A percentile compares a stretch with the other conserved stretches of the same genome.
Conservation (phyloP, 2,329 filamentous ascomycete genomes). For the Knufia fluminis region DNA sequence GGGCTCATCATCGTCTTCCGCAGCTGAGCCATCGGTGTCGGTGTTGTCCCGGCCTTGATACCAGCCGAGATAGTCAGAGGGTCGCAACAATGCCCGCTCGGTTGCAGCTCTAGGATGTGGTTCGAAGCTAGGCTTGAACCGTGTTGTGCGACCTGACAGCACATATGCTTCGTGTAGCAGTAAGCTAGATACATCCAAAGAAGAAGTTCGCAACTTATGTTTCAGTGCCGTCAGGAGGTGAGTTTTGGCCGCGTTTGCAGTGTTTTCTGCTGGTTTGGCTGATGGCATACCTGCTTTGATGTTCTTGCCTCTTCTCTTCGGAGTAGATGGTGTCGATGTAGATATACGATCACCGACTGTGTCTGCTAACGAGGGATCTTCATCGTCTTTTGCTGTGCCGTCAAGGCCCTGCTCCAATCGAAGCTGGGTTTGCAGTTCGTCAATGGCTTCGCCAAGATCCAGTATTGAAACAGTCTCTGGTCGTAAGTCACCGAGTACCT, state of each 20-base stretch:
- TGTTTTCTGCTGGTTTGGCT: slow-evolving; percentile 1
- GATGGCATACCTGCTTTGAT: background rate
- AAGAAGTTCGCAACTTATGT: slow-evolving; percentile 35
- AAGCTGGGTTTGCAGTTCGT: background rate
- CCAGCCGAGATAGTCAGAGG: slow-evolving; percentile 53
- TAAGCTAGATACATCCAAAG: slow-evolving; percentile 43
- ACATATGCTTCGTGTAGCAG: slow-evolving; percentile 50
- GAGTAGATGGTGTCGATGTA: background rate
- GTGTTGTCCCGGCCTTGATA: slow-evolving; percentile 35
- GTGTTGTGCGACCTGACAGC: slow-evolving; percentile 48
- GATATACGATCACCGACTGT: background rate
- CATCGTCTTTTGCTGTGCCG: background rate
- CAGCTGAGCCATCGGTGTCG: background rate
- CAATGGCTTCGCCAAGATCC: background rate
- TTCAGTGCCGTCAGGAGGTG: slow-evolving; percentile 22
- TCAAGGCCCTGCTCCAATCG: background rate
- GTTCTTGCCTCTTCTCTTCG: background rate
- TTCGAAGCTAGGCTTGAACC: slow-evolving; percentile 44
- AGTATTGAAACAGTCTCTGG: background rate
- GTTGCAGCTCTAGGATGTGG: slow-evolving; percentile 50
- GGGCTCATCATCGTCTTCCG: slow-evolving; percentile 13
- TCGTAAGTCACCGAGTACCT: background rate
- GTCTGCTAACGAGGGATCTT: background rate
- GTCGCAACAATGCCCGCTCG: slow-evolving; percentile 50
- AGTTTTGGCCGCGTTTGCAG: background rate